Conservation (phyloP, 2,329 filamentous ascomycete genomes). For the Samsoniella hepiali region DNA sequence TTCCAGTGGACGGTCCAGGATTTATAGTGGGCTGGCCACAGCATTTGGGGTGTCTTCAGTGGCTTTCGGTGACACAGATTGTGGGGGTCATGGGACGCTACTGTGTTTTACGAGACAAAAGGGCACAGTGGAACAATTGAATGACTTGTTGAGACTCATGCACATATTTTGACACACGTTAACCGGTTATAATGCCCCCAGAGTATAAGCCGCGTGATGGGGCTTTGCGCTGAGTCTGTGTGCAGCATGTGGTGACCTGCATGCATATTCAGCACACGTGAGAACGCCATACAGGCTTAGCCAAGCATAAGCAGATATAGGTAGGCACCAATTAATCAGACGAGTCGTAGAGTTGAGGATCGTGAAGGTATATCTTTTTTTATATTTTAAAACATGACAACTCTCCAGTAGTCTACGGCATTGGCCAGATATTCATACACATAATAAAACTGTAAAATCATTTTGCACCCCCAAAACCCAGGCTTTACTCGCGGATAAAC, state of each 20-base stretch:
- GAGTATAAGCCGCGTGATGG: slow-evolving; percentile 2
- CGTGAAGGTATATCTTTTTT: background rate
- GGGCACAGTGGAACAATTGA: background rate
- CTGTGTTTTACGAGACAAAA: background rate
- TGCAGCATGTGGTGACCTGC: background rate
- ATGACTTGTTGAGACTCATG: slow-evolving; percentile 10
- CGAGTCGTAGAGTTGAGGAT: background rate
- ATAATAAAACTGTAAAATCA: slow-evolving; percentile 5
- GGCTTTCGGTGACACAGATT: background rate
- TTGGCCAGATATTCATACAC: slow-evolving; percentile 18
- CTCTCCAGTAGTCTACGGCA: slow-evolving; percentile 8
- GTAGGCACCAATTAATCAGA: background rate
- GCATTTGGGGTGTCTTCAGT: background rate
- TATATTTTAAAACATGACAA: slow-evolving; percentile 2
- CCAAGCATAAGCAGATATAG: background rate
- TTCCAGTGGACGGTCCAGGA: background rate
- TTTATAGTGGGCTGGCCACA: slow-evolving; percentile 1
- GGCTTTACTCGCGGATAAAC: slow-evolving; percentile 43
- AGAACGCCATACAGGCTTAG: background rate
- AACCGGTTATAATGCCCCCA: background rate
- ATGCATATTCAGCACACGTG: slow-evolving; percentile 10
- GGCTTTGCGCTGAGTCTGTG: background rate
- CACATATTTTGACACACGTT: background rate
- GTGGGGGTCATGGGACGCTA: background rate
- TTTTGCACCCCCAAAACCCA: background rate